Percentiles rank a stretch among this genome's conserved stretches.
These are phyloP conservation scores for Agaricus bisporus DNA, from an alignment of 768 basidiomycete genomes.

Conservation along the genomic window DNA sequence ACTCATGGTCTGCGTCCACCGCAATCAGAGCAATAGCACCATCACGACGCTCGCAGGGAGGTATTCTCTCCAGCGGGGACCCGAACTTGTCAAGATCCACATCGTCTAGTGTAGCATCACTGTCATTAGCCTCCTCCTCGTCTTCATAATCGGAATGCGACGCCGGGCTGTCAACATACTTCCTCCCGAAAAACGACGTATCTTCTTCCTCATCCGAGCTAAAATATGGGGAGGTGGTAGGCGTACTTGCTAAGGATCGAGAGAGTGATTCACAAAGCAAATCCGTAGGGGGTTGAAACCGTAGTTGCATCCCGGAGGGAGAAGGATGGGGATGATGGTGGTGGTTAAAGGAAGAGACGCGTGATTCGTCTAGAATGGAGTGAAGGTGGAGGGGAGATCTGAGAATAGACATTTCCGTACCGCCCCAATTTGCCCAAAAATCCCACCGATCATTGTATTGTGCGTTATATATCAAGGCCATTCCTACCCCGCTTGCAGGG, in stretches of 20 bases:
- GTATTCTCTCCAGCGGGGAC: conserved; percentile 29
- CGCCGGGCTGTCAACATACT: background rate
- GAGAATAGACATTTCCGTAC: conserved; percentile 5
- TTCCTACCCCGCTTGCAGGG: too few relatives aligned
- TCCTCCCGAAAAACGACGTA: background rate
- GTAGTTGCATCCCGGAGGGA: conserved; percentile 4
- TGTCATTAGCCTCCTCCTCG: conserved; percentile 16
- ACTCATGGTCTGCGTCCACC: conserved; percentile 15
- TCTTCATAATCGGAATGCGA: conserved; percentile 3
- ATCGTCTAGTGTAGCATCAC: conserved; percentile 28
- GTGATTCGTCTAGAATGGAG: background rate
- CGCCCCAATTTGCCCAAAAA: background rate
- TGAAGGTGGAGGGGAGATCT: conserved; percentile 5
- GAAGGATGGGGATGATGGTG: background rate
- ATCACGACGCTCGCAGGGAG: conserved; percentile 21
- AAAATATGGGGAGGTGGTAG: background rate
- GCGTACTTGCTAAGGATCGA: background rate
- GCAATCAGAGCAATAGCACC: conserved; percentile 16
- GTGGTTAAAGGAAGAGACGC: background rate
- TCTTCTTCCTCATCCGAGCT: background rate
- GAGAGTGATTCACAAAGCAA: background rate
- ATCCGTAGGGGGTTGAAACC: conserved; percentile 7
- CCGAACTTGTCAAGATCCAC: conserved; percentile 21
- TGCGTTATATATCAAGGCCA: too few relatives aligned
- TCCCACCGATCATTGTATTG: too few relatives aligned